Percentiles rank a stretch among this genome's conserved stretches.
phyloP scores from a whole-genome alignment of 177 flowering plant species.

The Vitis hybrid region DNA sequence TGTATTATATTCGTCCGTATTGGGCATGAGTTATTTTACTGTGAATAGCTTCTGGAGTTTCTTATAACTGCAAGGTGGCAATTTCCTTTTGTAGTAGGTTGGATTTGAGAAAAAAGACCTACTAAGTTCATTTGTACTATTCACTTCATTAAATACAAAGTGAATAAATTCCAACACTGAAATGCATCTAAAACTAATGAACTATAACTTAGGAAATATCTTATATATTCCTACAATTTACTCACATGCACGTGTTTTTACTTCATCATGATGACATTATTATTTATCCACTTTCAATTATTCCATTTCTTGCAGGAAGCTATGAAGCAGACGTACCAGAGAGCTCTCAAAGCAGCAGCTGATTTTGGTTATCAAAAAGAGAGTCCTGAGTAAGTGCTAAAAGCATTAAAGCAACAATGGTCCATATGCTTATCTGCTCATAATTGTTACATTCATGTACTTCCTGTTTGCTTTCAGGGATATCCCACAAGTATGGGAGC shows the following conservation, averaged over 20 bases:
- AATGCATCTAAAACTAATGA: background rate
- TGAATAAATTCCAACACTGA: background rate
- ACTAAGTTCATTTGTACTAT: background rate
- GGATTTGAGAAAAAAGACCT: too few species aligned
- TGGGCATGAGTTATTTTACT: too few species aligned
- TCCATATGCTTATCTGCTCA: background rate
- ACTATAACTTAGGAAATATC: background rate
- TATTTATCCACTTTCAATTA: too few species aligned
- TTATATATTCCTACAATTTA: too few species aligned
- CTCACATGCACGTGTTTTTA: too few species aligned
- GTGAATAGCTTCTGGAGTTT: background rate
- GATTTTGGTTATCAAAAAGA: slow-evolving; percentile 93
- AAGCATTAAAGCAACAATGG: background rate
- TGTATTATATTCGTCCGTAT: background rate
- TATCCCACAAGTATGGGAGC: background rate
- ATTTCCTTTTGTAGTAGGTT: background rate
- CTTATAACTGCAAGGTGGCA: background rate
- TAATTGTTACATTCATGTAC: background rate
- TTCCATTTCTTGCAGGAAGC: slow-evolving; percentile 63
- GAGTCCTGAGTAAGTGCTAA: slow-evolving; percentile 80
- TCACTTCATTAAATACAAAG: background rate
- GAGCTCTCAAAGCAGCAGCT: slow-evolving; percentile 78
- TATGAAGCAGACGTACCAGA: slow-evolving; percentile 89
- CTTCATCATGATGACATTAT: too few species aligned
- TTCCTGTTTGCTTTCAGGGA: background rate